A percentile compares a stretch with the other conserved stretches of the same genome.
phyloP scores from a whole-genome alignment of 805 yeast genomes.

The Wickerhamiella bombiphila region DNA sequence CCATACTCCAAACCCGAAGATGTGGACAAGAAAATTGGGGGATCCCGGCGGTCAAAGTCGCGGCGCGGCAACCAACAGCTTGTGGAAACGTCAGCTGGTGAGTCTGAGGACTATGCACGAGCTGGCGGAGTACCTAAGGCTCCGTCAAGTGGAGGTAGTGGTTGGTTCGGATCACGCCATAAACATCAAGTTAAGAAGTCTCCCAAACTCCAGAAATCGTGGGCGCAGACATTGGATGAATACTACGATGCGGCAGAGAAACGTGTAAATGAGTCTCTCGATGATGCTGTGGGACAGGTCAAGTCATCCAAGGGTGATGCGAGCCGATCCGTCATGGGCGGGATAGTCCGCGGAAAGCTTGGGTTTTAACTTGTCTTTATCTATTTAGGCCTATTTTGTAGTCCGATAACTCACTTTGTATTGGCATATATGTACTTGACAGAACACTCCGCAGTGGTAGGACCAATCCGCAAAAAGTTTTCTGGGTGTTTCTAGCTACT shows the following conservation, averaged over 20 bases:
- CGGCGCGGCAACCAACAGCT: slow-evolving; percentile 19
- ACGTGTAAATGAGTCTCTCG: slow-evolving; percentile 42
- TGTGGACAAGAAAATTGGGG: slow-evolving; percentile 53
- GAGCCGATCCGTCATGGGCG: slow-evolving; percentile 12
- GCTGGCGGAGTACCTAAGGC: slow-evolving; percentile 1
- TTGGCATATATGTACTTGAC: too few species aligned
- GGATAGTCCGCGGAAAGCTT: slow-evolving; percentile 15
- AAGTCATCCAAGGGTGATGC: slow-evolving; percentile 13
- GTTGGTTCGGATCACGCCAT: slow-evolving; percentile 1
- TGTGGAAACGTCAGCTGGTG: slow-evolving; percentile 7
- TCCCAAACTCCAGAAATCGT: slow-evolving; percentile 14
- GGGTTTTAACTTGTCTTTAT: slow-evolving; percentile 11
- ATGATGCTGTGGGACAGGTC: slow-evolving; percentile 24
- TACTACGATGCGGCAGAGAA: slow-evolving; percentile 19
- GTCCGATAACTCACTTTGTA: too few species aligned
- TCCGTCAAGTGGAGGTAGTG: too few species aligned
- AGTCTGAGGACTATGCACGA: slow-evolving; percentile 4
- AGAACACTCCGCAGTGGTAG: too few species aligned
- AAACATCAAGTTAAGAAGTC: slow-evolving; percentile 1
- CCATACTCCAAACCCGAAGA: slow-evolving; percentile 47
- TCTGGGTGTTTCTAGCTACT: too few species aligned
- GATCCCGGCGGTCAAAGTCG: slow-evolving; percentile 51
- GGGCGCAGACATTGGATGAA: slow-evolving; percentile 19
- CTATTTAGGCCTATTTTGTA: too few species aligned
- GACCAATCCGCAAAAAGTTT: too few species aligned